Conservation (phyloP, 78 protist species). For the Dictyostelium firmibasis region DNA sequence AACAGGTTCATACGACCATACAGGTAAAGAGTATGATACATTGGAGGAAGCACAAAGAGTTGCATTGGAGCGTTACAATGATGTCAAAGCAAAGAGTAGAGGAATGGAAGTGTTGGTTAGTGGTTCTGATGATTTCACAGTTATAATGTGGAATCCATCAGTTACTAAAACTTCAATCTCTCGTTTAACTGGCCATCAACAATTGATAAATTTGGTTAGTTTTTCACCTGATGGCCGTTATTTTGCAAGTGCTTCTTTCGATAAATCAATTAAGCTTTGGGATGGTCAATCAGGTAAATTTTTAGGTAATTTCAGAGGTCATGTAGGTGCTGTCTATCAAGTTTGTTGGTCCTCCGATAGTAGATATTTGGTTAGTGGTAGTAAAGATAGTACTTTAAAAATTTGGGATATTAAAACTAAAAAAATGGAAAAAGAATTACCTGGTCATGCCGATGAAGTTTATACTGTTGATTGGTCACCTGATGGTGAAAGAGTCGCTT, state of each 20-base stretch:
- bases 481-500: conserved; percentile 95
- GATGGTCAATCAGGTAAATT: conserved; percentile 92
- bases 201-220: conserved; percentile 81
- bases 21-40: conserved; percentile 36
- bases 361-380: conserved; percentile 91
- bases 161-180: conserved; percentile 85
- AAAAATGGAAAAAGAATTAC: conserved; percentile 92
- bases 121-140: conserved; percentile 97
- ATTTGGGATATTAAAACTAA: conserved; percentile 86
- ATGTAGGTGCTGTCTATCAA: conserved; percentile 98
- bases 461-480: conserved; percentile 99
- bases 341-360: conserved; percentile 96
- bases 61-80: conserved; percentile 84
- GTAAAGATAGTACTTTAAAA: conserved; percentile 97
- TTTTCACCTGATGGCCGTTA: conserved; percentile 96
- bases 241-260: conserved; percentile 97
- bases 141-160: conserved; percentile 96
- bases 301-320: conserved; percentile 93
- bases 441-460: conserved; percentile 99
- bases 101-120: conserved; percentile 88
- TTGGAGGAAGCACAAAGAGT: conserved; percentile 71
- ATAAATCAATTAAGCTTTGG: conserved; percentile 97
- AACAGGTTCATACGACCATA: conserved; percentile 94
- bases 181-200: conserved; percentile 96
- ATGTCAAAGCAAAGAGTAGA: conserved; percentile 29